Conservation (phyloP, 176 grass and related monocot genomes). For the Carex myosuroides region DNA sequence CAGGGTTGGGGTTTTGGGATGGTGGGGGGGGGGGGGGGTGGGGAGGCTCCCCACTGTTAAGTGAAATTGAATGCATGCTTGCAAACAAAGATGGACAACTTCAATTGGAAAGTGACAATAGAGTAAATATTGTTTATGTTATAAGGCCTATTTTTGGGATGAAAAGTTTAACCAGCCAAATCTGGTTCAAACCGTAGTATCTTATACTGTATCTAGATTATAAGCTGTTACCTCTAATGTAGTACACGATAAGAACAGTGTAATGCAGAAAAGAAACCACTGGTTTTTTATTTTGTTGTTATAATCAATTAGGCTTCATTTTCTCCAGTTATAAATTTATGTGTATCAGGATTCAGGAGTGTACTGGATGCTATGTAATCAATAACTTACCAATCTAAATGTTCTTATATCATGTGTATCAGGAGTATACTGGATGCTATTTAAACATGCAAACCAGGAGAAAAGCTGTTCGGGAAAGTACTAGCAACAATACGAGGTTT, state of each 20-base stretch:
- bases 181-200: background rate
- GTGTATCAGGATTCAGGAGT: background rate
- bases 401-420: background rate
- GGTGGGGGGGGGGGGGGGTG: too few relatives aligned
- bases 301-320: background rate
- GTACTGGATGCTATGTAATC: slow-evolving; percentile 9
- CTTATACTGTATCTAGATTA: background rate
- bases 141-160: background rate
- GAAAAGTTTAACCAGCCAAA: background rate
- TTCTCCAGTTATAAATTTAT: background rate
- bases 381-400: background rate
- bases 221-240: background rate
- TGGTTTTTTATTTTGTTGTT: background rate
- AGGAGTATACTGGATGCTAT: background rate
- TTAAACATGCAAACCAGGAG: slow-evolving; percentile 75
- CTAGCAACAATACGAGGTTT: background rate
- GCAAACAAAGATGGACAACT: background rate
- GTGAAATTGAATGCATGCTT: background rate
- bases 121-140: background rate
- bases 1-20: too few relatives aligned
- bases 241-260: background rate
- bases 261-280: background rate
- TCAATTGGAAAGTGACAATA: background rate
- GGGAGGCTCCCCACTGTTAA: background rate
- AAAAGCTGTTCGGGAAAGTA: slow-evolving; percentile 33